Evolutionary conservation across 306 rosid species (phyloP), one percentile per base, ranked within the genome.

Genomic region (Cajanus cajan): DNA sequence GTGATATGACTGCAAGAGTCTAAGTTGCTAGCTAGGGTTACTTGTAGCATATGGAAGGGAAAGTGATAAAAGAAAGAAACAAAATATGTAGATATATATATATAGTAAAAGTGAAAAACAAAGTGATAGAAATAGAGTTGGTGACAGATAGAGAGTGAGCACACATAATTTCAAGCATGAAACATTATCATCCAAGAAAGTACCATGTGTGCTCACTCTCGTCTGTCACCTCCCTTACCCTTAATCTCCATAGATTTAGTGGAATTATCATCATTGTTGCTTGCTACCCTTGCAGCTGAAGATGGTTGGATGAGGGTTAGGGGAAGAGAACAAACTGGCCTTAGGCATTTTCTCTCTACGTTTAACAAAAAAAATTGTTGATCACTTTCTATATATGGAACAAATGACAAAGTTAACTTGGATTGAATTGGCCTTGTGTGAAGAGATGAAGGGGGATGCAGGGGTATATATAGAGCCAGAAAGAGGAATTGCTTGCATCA

Each of bases 131-230:
- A 39, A 62, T 43, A 61, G 68, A 47, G 31, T 28, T 52, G 78
- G 64, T 13, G 99, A 95, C 99, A 91, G 97, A 85, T 9, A 95
- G 99, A 93, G 91, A 74, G 93, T 90, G 72, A 90, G 98, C 97
- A 95, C 98, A 57, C 83, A 95, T 66, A 93, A 92, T 74, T 95
- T 93, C 99, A 55, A 91, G 88, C 86, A 91, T 76, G 90, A 85
- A 89, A 79, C 33, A 4, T 14, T 57, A 72, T 59, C 90, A 90
- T 86, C 80, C 96, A 85, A 86, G 97, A 94, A 94, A 90, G 40
- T 48, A 82, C 98, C 91, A 79, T 92, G 76, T 92, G 98, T 90
- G 98, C 98, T 94, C 97, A 94, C 98, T 94, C 97, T 92, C 98
- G 90, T 94, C 98, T 94, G 98, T 94, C 98, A 94, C 98, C 93